Evolutionary conservation across 1,284 basidiomycete species (phyloP).

Genomic region (Neotropicomus parvogracilis): DNA sequence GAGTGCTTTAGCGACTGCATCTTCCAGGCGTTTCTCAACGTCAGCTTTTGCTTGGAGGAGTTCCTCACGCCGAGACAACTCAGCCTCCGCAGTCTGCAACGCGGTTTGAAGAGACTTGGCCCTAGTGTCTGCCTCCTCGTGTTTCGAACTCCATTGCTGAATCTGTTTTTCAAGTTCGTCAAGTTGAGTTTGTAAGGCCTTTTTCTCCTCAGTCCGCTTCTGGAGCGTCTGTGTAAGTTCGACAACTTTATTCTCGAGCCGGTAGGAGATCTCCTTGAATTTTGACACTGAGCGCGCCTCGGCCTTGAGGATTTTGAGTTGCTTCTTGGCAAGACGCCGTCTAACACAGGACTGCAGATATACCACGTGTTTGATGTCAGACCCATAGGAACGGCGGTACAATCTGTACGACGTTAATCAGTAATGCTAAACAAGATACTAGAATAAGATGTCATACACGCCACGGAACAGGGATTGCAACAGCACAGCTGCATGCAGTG

Average conservation of each 20-base stretch:
- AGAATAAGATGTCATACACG: constrained; percentile 57
- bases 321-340: constrained; percentile 81
- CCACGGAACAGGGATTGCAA: constrained; percentile 90
- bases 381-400: constrained; percentile 58
- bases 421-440: constrained; percentile 2
- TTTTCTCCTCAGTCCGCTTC: constrained; percentile 89
- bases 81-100: constrained; percentile 70
- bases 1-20: constrained; percentile 67
- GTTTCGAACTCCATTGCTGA: constrained; percentile 78
- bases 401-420: constrained; percentile 44
- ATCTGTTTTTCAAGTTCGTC: constrained; percentile 82
- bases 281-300: constrained; percentile 97
- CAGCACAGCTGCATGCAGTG: constrained; percentile 63
- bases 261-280: constrained; percentile 99
- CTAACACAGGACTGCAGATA: constrained; percentile 92
- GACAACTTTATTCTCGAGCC: constrained; percentile 98
- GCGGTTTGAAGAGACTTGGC: constrained; percentile 75
- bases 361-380: constrained; percentile 73
- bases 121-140: constrained; percentile 84
- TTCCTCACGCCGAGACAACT: constrained; percentile 73
- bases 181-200: constrained; percentile 76
- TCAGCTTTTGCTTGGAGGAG: constrained; percentile 76
- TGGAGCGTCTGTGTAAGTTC: constrained; percentile 97
- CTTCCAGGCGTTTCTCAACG: constrained; percentile 80
- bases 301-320: constrained; percentile 78